These are phyloP conservation scores for Botrytis aclada DNA, from an alignment of 2,329 filamentous ascomycete genomes.

Conservation along the genomic window DNA sequence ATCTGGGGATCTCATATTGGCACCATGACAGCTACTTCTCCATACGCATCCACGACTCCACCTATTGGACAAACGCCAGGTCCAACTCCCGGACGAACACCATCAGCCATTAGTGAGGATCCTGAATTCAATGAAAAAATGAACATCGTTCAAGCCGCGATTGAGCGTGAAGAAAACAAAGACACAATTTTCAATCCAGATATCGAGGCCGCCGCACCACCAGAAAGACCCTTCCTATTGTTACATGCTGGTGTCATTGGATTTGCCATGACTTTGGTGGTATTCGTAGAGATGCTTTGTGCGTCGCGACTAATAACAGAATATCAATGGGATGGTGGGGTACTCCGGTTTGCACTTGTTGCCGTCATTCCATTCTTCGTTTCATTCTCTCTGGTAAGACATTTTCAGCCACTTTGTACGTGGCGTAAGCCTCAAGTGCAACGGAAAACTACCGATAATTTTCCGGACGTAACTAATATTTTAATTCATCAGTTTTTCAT, in stretches of 20 bases:
- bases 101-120: constrained; percentile 19
- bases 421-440: background rate
- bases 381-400: constrained; percentile 35
- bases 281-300: constrained; percentile 27
- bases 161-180: constrained; percentile 26
- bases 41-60: constrained; percentile 22
- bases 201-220: constrained; percentile 20
- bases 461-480: constrained; percentile 33
- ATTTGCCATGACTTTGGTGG: constrained; percentile 26
- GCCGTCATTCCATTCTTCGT: constrained; percentile 25
- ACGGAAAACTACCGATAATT: background rate
- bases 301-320: constrained; percentile 25
- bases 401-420: constrained; percentile 8
- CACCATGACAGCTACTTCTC: constrained; percentile 21
- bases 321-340: constrained; percentile 25
- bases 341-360: constrained; percentile 26
- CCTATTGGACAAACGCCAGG: constrained; percentile 14
- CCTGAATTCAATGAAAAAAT: constrained; percentile 24
- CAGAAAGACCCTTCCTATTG: constrained; percentile 25
- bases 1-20: constrained; percentile 30
- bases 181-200: constrained; percentile 26
- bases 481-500: constrained; percentile 22
- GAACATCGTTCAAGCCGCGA: constrained; percentile 25
- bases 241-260: constrained; percentile 26
- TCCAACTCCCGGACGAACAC: constrained; percentile 15